Base-by-base conservation (phyloP, 257 asterid genomes). In the Buddleja alternifolia region DNA sequence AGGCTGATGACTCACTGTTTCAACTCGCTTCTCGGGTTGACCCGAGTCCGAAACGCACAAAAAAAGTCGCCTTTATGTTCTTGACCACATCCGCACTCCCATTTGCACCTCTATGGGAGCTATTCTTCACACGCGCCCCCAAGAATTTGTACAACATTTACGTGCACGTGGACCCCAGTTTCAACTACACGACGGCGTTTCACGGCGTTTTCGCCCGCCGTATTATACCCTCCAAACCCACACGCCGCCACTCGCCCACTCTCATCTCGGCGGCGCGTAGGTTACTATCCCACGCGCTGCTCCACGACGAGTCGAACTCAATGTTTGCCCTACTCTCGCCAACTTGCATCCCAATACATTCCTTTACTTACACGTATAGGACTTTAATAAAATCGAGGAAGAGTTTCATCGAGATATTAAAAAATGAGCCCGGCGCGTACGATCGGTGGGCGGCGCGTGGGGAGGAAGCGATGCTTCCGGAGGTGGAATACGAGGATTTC, bases 381-480 rank as follows among this genome's bases (percentile, higher is more conserved):
- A 23, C 69, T 0, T 10, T 88, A 56, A 57, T 24, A 0, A 64
- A 56, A 4, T 88, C 97, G 32, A 34, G 67, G 8, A 45, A 59
- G 37, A 90, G 96, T 63, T 90, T 86, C 76, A 56, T 90, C 46
- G 97, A 88, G 74, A 81, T 90, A 0, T 82, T 90, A 11, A 47
- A 40, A 0, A 8, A 75, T 63, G 97, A 90, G 79, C 86, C 86
- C 4, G 82, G 87, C 68, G 97, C 96, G 78, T 79, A 50, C 68
- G 77, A 66, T 0, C 36, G 97, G 7, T 90, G 92, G 92, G 90
- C 90, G 73, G 97, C 94, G 88, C 97, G 96, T 81, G 97, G 97
- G 57, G 83, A 73, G 1, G 19, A 54, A 1, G 86, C 81, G 66
- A 90, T 90, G 97, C 41, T 52, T 0, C 96, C 97, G 52, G 97